phyloP scores from a whole-genome alignment of 2,329 filamentous ascomycete genomes.

The Lachnellula suecica region DNA sequence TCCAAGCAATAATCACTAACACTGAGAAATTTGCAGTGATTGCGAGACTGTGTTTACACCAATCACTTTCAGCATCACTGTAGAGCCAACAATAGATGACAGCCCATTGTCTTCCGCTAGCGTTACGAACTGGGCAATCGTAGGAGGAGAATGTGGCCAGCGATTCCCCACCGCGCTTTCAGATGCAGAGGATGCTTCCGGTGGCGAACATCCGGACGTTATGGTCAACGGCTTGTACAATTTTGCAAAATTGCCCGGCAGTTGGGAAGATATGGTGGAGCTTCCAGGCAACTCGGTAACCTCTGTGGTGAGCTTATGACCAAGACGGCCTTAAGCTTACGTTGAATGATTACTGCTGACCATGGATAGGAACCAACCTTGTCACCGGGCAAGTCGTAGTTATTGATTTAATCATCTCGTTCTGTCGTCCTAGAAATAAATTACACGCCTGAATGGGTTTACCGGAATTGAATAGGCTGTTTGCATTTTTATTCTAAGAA shows the following conservation, averaged over 20 bases:
- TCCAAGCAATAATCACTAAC: background rate
- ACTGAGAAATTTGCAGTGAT: background rate
- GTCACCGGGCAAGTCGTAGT: background rate
- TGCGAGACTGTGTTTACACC: slow-evolving; percentile 9
- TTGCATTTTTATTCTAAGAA: too few relatives aligned
- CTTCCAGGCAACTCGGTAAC: slow-evolving; percentile 20
- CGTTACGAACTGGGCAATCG: slow-evolving; percentile 1
- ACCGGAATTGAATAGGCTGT: too few relatives aligned
- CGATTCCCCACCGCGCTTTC: slow-evolving; percentile 15
- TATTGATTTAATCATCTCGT: background rate
- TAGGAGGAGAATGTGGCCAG: slow-evolving; percentile 20
- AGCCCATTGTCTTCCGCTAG: background rate
- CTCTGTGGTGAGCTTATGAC: slow-evolving; percentile 1
- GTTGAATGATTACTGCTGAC: background rate
- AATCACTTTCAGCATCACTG: slow-evolving; percentile 13
- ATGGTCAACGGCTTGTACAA: slow-evolving; percentile 23
- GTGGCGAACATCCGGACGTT: slow-evolving; percentile 10
- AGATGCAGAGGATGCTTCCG: slow-evolving; percentile 3
- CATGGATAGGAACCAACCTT: background rate
- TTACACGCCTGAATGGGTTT: background rate
- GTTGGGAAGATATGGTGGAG: slow-evolving; percentile 22
- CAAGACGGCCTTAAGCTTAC: background rate
- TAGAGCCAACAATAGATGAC: slow-evolving; percentile 12
- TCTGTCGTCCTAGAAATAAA: background rate
- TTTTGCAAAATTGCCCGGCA: slow-evolving; percentile 19